Conservation (phyloP, 2,329 filamentous ascomycete species). For the Tolypocladium sp. region DNA sequence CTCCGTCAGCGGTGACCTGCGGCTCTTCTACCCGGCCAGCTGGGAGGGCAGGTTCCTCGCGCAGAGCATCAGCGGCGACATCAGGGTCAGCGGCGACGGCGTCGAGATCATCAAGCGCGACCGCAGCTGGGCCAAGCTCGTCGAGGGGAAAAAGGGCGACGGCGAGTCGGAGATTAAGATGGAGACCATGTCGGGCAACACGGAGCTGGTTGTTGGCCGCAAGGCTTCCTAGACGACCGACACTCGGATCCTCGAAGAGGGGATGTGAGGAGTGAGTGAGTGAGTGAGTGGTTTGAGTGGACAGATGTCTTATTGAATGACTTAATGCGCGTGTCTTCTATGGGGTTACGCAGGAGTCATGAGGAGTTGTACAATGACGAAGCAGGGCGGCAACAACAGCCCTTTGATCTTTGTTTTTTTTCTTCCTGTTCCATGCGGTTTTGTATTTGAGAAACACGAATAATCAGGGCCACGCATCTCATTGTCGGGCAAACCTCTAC, state of each 20-base stretch:
- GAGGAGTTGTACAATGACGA: not conserved
- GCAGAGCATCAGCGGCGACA: slow-evolving; percentile 28
- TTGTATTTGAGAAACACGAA: not conserved
- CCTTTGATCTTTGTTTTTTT: not conserved
- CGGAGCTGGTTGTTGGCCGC: slow-evolving; percentile 16
- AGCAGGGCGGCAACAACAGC: not conserved
- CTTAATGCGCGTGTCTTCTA: not conserved
- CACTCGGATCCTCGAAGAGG: not conserved
- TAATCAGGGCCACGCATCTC: not conserved
- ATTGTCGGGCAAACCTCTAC: not conserved
- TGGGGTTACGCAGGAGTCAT: not conserved
- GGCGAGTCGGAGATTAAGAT: slow-evolving; percentile 22
- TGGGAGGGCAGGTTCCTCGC: slow-evolving; percentile 40
- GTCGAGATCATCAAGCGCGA: slow-evolving; percentile 26
- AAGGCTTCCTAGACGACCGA: not conserved
- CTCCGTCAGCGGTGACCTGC: slow-evolving; percentile 33
- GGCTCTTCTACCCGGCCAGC: slow-evolving; percentile 33
- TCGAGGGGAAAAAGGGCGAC: slow-evolving; percentile 32
- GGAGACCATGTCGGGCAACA: slow-evolving; percentile 19
- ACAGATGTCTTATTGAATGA: not conserved
- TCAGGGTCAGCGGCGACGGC: slow-evolving; percentile 31
- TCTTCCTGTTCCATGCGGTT: not conserved
- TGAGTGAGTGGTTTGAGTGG: not conserved
- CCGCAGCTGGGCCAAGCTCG: slow-evolving; percentile 19
- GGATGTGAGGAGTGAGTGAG: not conserved